A percentile compares a stretch with the other conserved stretches of the same genome.
phyloP scores from a whole-genome alignment of 495 filamentous ascomycete genomes.

The Talaromyces wortmannii region DNA sequence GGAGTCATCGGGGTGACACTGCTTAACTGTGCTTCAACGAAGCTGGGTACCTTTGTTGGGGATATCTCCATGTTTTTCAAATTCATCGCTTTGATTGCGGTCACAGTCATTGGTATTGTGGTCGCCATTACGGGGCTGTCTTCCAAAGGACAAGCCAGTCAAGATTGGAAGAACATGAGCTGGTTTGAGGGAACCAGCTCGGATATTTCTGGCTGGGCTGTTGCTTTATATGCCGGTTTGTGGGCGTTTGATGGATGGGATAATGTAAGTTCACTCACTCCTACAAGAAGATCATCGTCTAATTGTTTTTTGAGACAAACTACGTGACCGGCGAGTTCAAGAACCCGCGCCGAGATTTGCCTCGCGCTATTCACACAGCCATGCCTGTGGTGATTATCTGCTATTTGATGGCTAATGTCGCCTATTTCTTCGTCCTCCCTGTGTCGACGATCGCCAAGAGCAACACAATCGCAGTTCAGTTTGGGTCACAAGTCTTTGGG shows the following conservation, averaged over 20 bases:
- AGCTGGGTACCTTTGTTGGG: slow-evolving; percentile 73
- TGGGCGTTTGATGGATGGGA: slow-evolving; percentile 99
- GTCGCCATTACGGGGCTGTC: slow-evolving; percentile 84
- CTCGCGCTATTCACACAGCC: slow-evolving; percentile 91
- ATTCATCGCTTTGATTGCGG: slow-evolving; percentile 79
- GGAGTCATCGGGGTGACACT: slow-evolving; percentile 72
- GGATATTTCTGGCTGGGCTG: slow-evolving; percentile 77
- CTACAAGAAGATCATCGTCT: not conserved
- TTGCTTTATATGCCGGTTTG: slow-evolving; percentile 89
- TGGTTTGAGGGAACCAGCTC: slow-evolving; percentile 87
- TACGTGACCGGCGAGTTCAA: slow-evolving; percentile 96
- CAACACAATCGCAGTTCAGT: slow-evolving; percentile 92
- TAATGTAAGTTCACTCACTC: slow-evolving; percentile 59
- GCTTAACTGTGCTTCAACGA: slow-evolving; percentile 86
- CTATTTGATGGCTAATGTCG: slow-evolving; percentile 84
- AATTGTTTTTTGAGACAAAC: slow-evolving; percentile 59
- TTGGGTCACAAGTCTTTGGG: slow-evolving; percentile 87
- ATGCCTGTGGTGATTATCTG: slow-evolving; percentile 90
- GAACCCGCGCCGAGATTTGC: slow-evolving; percentile 82
- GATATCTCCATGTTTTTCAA: slow-evolving; percentile 96
- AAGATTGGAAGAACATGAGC: slow-evolving; percentile 77
- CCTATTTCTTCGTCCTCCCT: slow-evolving; percentile 95
- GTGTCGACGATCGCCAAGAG: slow-evolving; percentile 66
- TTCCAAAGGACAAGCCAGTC: slow-evolving; percentile 63
- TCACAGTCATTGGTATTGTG: slow-evolving; percentile 83